Base-by-base conservation (phyloP, 2,329 filamentous ascomycete genomes). In the Colletotrichum australisinense region DNA sequence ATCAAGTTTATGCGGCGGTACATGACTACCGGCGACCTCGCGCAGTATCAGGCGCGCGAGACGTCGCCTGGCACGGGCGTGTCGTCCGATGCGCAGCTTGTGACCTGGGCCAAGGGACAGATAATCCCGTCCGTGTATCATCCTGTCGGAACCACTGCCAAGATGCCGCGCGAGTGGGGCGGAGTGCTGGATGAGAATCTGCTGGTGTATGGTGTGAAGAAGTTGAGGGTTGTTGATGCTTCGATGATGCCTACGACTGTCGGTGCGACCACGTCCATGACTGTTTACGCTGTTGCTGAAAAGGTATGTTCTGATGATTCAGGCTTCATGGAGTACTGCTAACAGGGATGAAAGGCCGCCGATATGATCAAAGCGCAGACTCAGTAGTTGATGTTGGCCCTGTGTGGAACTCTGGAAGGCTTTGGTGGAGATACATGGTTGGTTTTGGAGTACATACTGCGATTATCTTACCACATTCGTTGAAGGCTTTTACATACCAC, bases 171-270 rank as follows among this genome's bases (percentile, higher is more conserved):
- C 26, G 73, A 80, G 64, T 74, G 71, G 38, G 80, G 80, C 2
- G 80, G 80, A 5, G 77, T 79, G 5, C 78, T 81, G 0, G 78
- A 79, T 49, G 76, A 78, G 69, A 72, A 77, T 1, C 35, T 81
- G 60, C 24, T 72, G 53, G 80, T 81, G n/a, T 77, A 80, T 26
- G 80, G 80, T 0, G 77, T 76, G 5, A 76, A 78, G 65, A 76
- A 74, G 67, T 72, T 77, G 0, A 73, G 75, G 16, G 60, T 77
- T 12, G 59, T 76, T 24, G 76, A 77, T 62, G 76, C 70, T 30
- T 74, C 70, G 14, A 75, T 77, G 68, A 77, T 77, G 75, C 76
- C 76, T 4, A 76, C 75, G 11, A 72, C 72, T 1, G 71, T 76
- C 0, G 76, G 76, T 16, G 75, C 75, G 7, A 76, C 74, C 2